phyloP scores from a whole-genome alignment of 331 rosid species.

The Rosa hybrid region DNA sequence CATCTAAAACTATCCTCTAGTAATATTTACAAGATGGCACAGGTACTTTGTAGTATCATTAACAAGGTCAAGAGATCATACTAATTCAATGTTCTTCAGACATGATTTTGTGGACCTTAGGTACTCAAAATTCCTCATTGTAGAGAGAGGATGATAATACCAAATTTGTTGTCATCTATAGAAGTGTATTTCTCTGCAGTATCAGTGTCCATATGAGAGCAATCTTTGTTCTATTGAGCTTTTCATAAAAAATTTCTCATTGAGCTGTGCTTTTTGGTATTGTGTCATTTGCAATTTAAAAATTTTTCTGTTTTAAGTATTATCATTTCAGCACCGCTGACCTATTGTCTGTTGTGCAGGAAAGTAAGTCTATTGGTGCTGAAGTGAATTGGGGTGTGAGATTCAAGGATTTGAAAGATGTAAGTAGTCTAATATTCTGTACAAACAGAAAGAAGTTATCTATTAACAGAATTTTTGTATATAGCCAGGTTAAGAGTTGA shows the following conservation, averaged over 20 bases:
- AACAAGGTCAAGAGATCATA: neutral
- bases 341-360: constrained; percentile 48
- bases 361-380: constrained; percentile 85
- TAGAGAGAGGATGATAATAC: neutral
- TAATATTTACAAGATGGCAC: neutral
- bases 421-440: constrained; percentile 44
- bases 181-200: neutral
- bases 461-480: constrained; percentile 14
- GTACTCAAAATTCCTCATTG: neutral
- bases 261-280: neutral
- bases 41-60: neutral
- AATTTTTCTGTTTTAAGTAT: neutral
- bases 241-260: neutral
- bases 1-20: neutral
- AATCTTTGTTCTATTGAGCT: neutral
- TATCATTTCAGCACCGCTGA: constrained; percentile 14
- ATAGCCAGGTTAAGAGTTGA: constrained; percentile 32
- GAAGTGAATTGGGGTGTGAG: constrained; percentile 99
- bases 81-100: neutral
- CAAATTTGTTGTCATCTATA: neutral
- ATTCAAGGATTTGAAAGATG: constrained; percentile 76
- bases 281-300: neutral
- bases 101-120: neutral
- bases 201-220: neutral
- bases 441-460: neutral